phyloP scores from a whole-genome alignment of 306 rosid species.

The Quercus variabilis region DNA sequence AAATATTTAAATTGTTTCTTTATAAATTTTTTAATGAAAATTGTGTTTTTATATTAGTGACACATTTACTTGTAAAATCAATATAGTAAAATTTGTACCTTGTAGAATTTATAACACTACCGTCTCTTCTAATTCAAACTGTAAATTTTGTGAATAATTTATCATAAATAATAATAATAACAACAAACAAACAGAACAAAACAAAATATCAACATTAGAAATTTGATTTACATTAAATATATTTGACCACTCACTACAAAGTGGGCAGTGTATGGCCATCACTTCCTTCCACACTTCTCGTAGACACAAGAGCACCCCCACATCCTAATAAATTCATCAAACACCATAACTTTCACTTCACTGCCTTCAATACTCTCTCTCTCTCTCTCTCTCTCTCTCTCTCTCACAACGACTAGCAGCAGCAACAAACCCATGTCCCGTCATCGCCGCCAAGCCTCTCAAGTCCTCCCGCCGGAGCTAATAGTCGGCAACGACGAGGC shows the following conservation, averaged over 20 bases:
- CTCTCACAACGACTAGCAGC: not conserved
- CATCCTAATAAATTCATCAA: slow-evolving; percentile 7
- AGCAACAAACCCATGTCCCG: slow-evolving; percentile 18
- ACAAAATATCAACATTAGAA: not conserved
- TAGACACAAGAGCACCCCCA: not conserved
- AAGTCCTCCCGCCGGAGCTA: slow-evolving; percentile 16
- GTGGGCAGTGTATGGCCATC: not conserved
- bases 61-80: too few species aligned
- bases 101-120: too few species aligned
- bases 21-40: too few species aligned
- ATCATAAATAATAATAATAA: not conserved
- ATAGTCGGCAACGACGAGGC: slow-evolving; percentile 17
- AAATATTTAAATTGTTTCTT: too few species aligned
- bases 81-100: too few species aligned
- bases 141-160: not conserved
- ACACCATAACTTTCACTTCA: not conserved
- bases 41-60: too few species aligned
- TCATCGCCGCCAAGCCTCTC: slow-evolving; percentile 30
- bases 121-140: not conserved
- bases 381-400: not conserved
- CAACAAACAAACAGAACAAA: not conserved
- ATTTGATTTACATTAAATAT: not conserved
- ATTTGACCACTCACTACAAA: not conserved
- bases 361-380: not conserved
- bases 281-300: not conserved